Evolutionary conservation across 2,329 filamentous ascomycete species (phyloP), one percentile per base, ranked within the genome.

Genomic region (Westerdykella ornata): DNA sequence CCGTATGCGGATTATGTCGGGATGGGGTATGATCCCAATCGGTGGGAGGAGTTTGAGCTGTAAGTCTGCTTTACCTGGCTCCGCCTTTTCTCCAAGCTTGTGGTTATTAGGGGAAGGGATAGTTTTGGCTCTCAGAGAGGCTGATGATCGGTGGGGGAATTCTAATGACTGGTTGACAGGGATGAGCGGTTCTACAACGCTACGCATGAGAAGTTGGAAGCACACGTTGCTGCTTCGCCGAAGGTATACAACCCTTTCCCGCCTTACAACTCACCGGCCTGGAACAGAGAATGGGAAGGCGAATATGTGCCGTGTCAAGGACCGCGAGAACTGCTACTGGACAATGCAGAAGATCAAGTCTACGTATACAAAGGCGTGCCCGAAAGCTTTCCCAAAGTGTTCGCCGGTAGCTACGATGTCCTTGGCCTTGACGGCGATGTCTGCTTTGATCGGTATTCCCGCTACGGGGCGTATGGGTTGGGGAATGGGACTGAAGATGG

Each of bases 161-260:
- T 14, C 18, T 50, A 18, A 16, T 41, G 19, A 28, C 29, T 32
- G 4, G 33, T 28, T 36, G 29, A 26, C 12, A 64, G 66, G 55
- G 65, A 72, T 35, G 53, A 65, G 18, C 62, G 65, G 13, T 59
- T 63, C 34, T 72, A 68, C 47, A 48, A 60, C 13, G 53, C 65
- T 16, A 53, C 58, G n/a, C 59, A 63, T 29, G 48, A 63, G 22
- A 59, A 56, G 38, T 51, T 65, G 4, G 52, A 57, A 26, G 44
- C 39, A 5, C 47, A 47, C 3, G 45, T 48, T 8, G 53, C 54
- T 9, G 47, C 56, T n/a, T 46, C 61, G 37, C 75, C 79, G 1
- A 69, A 77, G 41, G 69, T 75, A 15, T 87, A 85, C 63, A 74
- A 81, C 43, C 85, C 85, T 0, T 88, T 88, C 48, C 84, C 84